Percentiles rank a stretch among this genome's conserved stretches.
phyloP scores from a whole-genome alignment of 768 basidiomycete genomes.

The Albatrellus ellisii region DNA sequence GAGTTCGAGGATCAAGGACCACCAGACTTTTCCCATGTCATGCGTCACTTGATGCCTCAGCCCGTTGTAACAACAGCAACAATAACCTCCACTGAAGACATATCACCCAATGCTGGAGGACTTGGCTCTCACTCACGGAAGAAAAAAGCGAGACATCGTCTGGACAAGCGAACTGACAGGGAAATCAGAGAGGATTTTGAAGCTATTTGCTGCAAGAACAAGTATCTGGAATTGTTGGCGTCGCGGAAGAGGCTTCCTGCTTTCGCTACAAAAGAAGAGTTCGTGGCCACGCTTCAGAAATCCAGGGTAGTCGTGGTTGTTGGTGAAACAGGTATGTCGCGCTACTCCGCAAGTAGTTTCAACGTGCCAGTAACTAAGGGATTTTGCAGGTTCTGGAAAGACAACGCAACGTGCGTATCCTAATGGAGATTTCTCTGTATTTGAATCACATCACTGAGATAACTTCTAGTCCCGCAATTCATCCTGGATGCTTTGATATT shows the following conservation, averaged over 20 bases:
- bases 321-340: constrained; percentile 65
- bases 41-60: constrained; percentile 42
- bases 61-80: background rate
- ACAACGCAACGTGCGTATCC: constrained; percentile 60
- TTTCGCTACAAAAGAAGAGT: constrained; percentile 49
- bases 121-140: background rate
- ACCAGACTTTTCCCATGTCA: constrained; percentile 58
- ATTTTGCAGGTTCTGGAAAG: constrained; percentile 89
- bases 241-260: constrained; percentile 61
- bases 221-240: constrained; percentile 44
- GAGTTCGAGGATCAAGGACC: constrained; percentile 54
- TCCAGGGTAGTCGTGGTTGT: constrained; percentile 72
- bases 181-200: constrained; percentile 45
- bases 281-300: constrained; percentile 41
- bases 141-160: constrained; percentile 15
- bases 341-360: constrained; percentile 2
- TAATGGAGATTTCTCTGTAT: background rate
- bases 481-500: constrained; percentile 74
- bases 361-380: no score
- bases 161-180: constrained; percentile 32
- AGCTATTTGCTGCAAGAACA: constrained; percentile 25
- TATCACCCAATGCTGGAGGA: background rate
- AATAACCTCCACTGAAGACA: constrained; percentile 9
- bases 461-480: constrained; percentile 78
- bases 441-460: background rate